Evolutionary conservation across 2,329 filamentous ascomycete genomes (phyloP), one percentile per base, ranked within the genome.

Genomic region (Pyricularia pennisetigena): DNA sequence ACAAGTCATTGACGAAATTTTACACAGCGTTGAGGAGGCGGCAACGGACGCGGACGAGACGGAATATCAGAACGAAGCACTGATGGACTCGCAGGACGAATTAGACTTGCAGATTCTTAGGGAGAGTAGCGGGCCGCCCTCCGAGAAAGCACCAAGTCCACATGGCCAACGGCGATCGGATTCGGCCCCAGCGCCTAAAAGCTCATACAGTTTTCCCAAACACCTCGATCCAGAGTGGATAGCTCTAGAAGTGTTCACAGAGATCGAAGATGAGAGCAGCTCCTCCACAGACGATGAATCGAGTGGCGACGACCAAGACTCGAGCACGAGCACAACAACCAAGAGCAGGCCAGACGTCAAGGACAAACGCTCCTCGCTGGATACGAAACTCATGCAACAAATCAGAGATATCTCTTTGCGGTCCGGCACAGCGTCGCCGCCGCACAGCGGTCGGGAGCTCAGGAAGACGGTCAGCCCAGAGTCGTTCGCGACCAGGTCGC

Each of bases 171-270:
- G 8, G 4, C 57, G 57, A 28, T 16, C 57, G 8, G 57, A 26
- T 1, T 61, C 23, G 7, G 2, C 8, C 9, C 23, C 23, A 23
- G 57, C 23, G 23, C 57, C 57, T 16, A n/a, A 24, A 61, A 61
- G 9, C 12, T 61, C 23, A 72, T 90, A 87, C 85, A 80, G 81
- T 12, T 80, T 97, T 2, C 92, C 93, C 0, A 82, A 83, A 1
- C 90, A 93, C 69, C 81, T 97, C 0, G 94, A 97, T 72, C 88
- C 90, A 0, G 94, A 97, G 77, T 97, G 94, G 94, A 86, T 97
- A 71, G 94, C 94, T 0, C 87, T 97, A 20, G 93, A 97, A 75
- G 91, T 97, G 0, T 95, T 90, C 75, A 85, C 86, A 20, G 88
- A 92, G 73, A 83, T 87, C 3, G 80, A 83, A 1, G 85, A 85